Evolutionary conservation across 2,329 filamentous ascomycete genomes (phyloP).

Genomic region (Ceratocystis colombiana): DNA sequence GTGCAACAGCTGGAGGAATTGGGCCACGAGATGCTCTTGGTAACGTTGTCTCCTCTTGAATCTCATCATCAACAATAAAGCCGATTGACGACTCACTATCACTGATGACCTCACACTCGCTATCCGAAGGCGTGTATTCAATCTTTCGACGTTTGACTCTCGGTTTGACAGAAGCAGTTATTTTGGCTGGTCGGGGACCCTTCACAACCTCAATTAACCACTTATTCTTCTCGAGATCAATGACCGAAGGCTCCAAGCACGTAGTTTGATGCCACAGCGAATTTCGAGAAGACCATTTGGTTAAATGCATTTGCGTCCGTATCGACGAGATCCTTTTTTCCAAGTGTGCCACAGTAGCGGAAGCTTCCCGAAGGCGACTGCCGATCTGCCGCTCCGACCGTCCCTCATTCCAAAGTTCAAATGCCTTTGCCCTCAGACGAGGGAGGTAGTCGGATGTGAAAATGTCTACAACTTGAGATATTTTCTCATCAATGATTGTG

Average conservation of each 20-base stretch:
- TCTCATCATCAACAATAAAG: conserved; percentile 41
- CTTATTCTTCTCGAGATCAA: conserved; percentile 45
- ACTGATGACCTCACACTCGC: conserved; percentile 44
- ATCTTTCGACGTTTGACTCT: conserved; percentile 24
- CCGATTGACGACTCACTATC: conserved; percentile 38
- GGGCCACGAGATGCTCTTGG: too few species aligned
- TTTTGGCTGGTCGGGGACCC: conserved; percentile 30
- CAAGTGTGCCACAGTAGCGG: conserved; percentile 36
- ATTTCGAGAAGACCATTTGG: conserved; percentile 43
- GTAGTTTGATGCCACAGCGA: conserved; percentile 48
- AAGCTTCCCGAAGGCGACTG: conserved; percentile 38
- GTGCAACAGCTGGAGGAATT: not conserved
- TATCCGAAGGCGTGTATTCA: conserved; percentile 30
- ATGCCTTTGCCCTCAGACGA: conserved; percentile 19
- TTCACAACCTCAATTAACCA: conserved; percentile 43
- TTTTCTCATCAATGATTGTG: conserved; percentile 22
- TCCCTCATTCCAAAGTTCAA: conserved; percentile 21
- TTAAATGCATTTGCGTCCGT: conserved; percentile 41
- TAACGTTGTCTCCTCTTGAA: not conserved
- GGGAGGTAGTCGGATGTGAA: conserved; percentile 23
- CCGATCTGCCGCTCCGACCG: conserved; percentile 12
- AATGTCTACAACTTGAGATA: conserved; percentile 12
- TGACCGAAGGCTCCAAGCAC: conserved; percentile 54
- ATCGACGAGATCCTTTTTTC: conserved; percentile 47
- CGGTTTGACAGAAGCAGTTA: not conserved